Evolutionary conservation across 2,329 filamentous ascomycete species (phyloP), one percentile per base, ranked within the genome.

Genomic region (Ophiocordyceps unilateralis): DNA sequence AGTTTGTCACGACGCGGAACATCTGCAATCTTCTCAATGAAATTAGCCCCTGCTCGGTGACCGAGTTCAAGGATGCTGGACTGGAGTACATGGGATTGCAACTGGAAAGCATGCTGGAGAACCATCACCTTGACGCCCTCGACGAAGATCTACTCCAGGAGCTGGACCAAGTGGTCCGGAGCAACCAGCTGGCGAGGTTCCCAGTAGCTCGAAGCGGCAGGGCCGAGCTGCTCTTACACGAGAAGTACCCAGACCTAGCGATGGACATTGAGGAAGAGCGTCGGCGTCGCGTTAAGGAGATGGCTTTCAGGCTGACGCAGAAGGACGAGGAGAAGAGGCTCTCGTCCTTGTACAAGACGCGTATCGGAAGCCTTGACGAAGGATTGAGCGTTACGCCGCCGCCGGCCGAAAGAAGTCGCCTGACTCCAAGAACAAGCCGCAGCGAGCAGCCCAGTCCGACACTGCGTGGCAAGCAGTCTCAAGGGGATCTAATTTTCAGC

Each of bases 11-110:
- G 41, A 81, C 78, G 5, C 80, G 88, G 22, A 98, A 94, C 55
- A 81, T 94, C 22, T 84, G 84, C 45, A 78, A 81, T 42, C 68
- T 96, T 15, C 69, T 98, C 11, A 94, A 93, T 54, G 81, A 81
- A 2, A 82, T 95, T 46, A 83, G 85, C 39, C 83, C 84, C 3
- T 93, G 83, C 55, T 82, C 81, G 0, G 78, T 94, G 6, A 76
- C 76, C 1, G 77, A 83, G 44, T 95, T 98, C 64, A 94, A 93
- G 59, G 76, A 91, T 50, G 82, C 83, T 10, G 84, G 83, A 0
- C 66, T 96, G 24, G 85, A 94, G 57, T 98, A 95, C 55, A 77
- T 95, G 20, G 94, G 87, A 53, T 66, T 94, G 39, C 93, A 94
- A 53, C 69, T 96, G 45, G 91, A 98, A 59, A 77, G 79, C 7